Conservation (phyloP, 2,329 filamentous ascomycete genomes). For the Didymella exigua region DNA sequence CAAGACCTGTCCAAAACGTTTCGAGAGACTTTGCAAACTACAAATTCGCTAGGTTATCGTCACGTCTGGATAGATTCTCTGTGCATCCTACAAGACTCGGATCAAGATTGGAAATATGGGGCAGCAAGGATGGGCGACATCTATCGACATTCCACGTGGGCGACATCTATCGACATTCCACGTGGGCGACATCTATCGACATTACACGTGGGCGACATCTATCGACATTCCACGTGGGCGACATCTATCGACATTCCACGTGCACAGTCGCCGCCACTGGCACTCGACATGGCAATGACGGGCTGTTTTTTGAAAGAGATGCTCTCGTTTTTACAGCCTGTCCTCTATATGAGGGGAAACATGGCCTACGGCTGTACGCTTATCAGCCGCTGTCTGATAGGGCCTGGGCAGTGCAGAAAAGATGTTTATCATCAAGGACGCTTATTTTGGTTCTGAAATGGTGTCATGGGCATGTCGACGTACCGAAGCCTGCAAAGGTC, state of each 20-base stretch:
- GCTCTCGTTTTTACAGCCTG: background rate
- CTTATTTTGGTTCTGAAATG: background rate
- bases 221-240: conserved; percentile 13
- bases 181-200: conserved; percentile 16
- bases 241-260: conserved; percentile 11
- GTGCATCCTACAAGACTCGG: conserved; percentile 18
- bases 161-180: conserved; percentile 12
- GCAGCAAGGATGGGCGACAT: conserved; percentile 13
- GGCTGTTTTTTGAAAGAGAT: conserved; percentile 2
- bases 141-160: conserved; percentile 8
- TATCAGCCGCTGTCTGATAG: background rate
- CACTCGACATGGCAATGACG: background rate
- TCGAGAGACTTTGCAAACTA: background rate
- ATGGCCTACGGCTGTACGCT: background rate
- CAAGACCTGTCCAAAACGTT: conserved; percentile 4
- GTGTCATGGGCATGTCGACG: conserved; percentile 3
- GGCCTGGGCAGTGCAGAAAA: conserved; percentile 9
- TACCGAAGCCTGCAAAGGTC: background rate
- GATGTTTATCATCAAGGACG: background rate
- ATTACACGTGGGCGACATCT: conserved; percentile 17
- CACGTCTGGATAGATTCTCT: conserved; percentile 22
- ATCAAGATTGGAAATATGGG: conserved; percentile 12
- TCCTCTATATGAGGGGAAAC: background rate
- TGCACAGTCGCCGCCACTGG: conserved; percentile 6
- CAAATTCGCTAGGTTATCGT: conserved; percentile 1